Base-by-base conservation (phyloP, 352 stramenopile species). In the Aphanomyces stellatus region DNA sequence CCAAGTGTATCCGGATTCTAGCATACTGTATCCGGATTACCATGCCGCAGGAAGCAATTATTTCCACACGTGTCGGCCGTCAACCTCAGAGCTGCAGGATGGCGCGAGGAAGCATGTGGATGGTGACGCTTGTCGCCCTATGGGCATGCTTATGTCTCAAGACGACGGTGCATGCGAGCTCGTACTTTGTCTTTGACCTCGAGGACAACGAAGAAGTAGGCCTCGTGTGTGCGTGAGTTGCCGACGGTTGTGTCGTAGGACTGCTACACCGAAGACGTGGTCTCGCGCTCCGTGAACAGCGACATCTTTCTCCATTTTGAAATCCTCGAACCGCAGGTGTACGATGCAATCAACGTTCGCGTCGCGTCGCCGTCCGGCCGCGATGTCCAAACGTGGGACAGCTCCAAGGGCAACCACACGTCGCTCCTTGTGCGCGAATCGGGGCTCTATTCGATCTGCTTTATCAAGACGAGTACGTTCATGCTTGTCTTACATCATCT, bases 361-460 rank as follows among this genome's bases (percentile, higher is more conserved):
- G 17, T 57, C 25, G 3, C 30, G 13, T 57, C 49, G 2, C 79
- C 78, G 53, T 83, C 79, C 37, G 69, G 76, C n/a, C 74, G 73
- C 2, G 70, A 76, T n/a, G 70, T 88, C 11, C 49, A 78, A 40
- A 30, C 67, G 22, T 93, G 80, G 80, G 85, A 87, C 68, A 60
- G 66, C 27, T 79, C 85, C 43, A 83, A 91, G 69, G 77, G 75
- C 64, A 76, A 87, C 65, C 83, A 88, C 51, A 68, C 75, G 31
- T 76, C 79, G 1, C 65, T 74, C 6, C 70, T 69, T 10, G 80
- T 89, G 53, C 85, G 83, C 19, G 85, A 93, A 69, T 89, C 78
- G 28, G 85, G 85, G 6, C 72, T 93, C 30, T 93, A 91, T 69
- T 72, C 87, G 48, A 53, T 93, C 70, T 93, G 85, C 73, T 91